A percentile compares a stretch with the other conserved stretches of the same genome.
phyloP scores from a whole-genome alignment of 441 rosid genomes.

The Mallotus japonicus region DNA sequence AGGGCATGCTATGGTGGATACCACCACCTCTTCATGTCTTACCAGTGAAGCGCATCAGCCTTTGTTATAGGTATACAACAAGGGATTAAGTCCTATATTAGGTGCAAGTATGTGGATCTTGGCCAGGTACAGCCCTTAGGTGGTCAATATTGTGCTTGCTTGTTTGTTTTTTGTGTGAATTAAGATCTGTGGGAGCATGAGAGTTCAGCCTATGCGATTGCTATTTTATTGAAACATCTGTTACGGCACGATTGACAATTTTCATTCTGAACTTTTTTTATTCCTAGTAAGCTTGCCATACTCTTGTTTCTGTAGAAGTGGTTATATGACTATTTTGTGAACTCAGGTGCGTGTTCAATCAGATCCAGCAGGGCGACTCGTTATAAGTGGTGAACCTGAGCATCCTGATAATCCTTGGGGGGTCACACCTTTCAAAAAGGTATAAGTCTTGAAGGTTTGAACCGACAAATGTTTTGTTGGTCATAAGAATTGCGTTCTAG shows the following conservation, averaged over 20 bases:
- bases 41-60: neutral
- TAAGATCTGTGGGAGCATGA: neutral
- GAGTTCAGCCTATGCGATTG: neutral
- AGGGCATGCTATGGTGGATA: neutral
- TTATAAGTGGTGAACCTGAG: conserved; percentile 80
- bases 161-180: neutral
- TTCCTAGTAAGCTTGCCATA: neutral
- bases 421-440: conserved; percentile 78
- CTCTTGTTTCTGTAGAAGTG: neutral
- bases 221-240: neutral
- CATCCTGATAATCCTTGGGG: conserved; percentile 90
- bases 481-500: too few species aligned
- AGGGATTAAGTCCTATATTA: neutral
- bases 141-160: too few species aligned
- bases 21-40: neutral
- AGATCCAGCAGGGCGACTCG: conserved; percentile 75
- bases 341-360: conserved; percentile 77
- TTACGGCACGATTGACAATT: neutral
- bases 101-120: neutral
- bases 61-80: neutral
- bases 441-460: conserved; percentile 7
- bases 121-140: neutral
- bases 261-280: neutral
- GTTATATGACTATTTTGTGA: neutral
- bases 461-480: neutral